Evolutionary conservation across 78 protist species (phyloP), one percentile per base, ranked within the genome.

Genomic region (Polysphondylium violaceum): DNA sequence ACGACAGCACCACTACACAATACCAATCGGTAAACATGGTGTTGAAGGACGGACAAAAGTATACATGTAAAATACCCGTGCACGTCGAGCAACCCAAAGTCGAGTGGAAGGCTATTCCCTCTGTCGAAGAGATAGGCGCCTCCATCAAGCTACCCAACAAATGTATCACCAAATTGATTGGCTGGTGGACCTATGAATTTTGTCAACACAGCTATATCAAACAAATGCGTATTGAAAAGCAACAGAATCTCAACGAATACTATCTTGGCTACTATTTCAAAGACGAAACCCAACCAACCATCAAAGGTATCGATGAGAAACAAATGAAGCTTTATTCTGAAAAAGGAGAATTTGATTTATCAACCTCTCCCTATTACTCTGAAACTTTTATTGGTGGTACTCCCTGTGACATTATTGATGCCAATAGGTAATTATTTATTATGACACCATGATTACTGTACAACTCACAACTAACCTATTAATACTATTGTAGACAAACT

Each of bases 171-270:
- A 72, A 72, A 12, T 40, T 33, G 1, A 60, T 14, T 31, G 68
- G 43, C 33, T 83, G 91, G 91, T 83, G 91, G 91, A 33, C 68
- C 4, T 83, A 83, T 44, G 91, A 83, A 36, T 58, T 64, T 31
- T 83, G 91, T 58, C 56, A 50, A 63, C 36, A 58, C 31, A 74
- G 69, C 8, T 8, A 35, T 12, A 61, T 69, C 21, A 40, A 53
- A 23, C 91, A 83, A 69, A 17, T 83, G 35, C 91, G 58, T 59
- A 19, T 69, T 21, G 91, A 69, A 8, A 51, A 67, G 36, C 8
- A 21, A 29, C 55, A 58, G n/a, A 14, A 69, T 11, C 33, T n/a
- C 12, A 58, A 58, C n/a, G 79, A 83, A 43, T 83, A 40, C 33
- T 50, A 31, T 33, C 33, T 72, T 16, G 78, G 78, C 51, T 3